phyloP scores from a whole-genome alignment of 441 rosid genomes.

The Jatropha podagrica region DNA sequence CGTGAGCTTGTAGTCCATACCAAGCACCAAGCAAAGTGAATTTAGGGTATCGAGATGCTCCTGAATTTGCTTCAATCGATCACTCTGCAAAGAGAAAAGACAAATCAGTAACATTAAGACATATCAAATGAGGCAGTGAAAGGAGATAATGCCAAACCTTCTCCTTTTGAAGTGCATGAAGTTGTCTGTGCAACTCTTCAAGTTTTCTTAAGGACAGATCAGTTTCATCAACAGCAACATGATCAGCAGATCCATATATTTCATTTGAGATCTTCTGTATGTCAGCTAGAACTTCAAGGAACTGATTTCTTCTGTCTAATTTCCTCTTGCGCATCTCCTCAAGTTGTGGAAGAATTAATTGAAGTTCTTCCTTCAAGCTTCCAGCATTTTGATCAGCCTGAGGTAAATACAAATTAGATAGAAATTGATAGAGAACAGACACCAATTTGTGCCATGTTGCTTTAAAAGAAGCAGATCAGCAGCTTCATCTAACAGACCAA shows the following conservation, averaged over 20 bases:
- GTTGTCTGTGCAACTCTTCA: conserved; percentile 75
- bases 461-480: background rate
- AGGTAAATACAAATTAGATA: background rate
- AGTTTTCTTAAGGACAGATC: conserved; percentile 84
- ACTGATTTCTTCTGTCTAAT: conserved; percentile 75
- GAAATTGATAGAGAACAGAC: background rate
- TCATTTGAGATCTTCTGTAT: conserved; percentile 55
- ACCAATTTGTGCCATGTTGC: background rate
- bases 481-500: background rate
- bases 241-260: conserved; percentile 45
- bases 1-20: conserved; percentile 64
- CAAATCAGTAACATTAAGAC: conserved; percentile 12
- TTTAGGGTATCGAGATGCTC: conserved; percentile 55
- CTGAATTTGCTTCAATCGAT: conserved; percentile 68
- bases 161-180: conserved; percentile 75
- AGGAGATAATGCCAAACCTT: conserved; percentile 46
- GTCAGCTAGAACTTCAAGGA: conserved; percentile 59
- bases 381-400: conserved; percentile 72
- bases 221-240: conserved; percentile 55
- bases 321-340: conserved; percentile 87
- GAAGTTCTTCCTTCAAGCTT: conserved; percentile 86
- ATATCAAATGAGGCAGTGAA: conserved; percentile 12
- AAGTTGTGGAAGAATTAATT: conserved; percentile 65
- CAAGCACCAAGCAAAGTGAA: conserved; percentile 78
- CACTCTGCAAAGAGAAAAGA: conserved; percentile 49